Evolutionary conservation across 2,329 filamentous ascomycete species (phyloP).

Genomic region (Chalara sp.): DNA sequence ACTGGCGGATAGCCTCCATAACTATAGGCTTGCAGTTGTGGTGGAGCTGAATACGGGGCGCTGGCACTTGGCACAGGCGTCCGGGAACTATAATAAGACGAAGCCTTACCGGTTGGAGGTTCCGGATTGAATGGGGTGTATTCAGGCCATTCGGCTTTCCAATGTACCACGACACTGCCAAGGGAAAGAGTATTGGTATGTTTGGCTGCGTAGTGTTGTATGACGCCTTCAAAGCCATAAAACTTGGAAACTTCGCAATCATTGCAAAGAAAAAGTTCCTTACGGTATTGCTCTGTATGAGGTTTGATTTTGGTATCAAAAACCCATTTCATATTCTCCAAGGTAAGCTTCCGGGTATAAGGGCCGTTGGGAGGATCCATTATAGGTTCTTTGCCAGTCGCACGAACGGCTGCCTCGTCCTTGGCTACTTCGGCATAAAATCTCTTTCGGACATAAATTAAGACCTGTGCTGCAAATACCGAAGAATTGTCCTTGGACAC

Average conservation of each 20-base stretch:
- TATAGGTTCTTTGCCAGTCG: slow-evolving; percentile 37
- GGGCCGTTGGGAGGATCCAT: slow-evolving; percentile 45
- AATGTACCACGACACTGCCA: slow-evolving; percentile 68
- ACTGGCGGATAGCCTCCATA: slow-evolving; percentile 26
- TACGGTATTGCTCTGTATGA: slow-evolving; percentile 56
- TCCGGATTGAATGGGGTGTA: slow-evolving; percentile 64
- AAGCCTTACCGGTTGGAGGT: slow-evolving; percentile 32
- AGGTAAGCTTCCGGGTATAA: slow-evolving; percentile 55
- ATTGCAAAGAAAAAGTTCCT: slow-evolving; percentile 71
- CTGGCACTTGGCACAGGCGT: slow-evolving; percentile 25
- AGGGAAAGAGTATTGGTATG: slow-evolving; percentile 65
- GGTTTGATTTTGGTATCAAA: slow-evolving; percentile 72
- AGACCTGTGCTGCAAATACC: slow-evolving; percentile 64
- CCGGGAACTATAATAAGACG: slow-evolving; percentile 18
- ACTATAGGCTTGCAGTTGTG: slow-evolving; percentile 26
- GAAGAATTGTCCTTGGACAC: slow-evolving; percentile 57
- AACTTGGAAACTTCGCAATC: slow-evolving; percentile 61
- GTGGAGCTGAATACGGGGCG: slow-evolving; percentile 25
- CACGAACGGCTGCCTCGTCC: slow-evolving; percentile 40
- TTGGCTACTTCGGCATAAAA: slow-evolving; percentile 57
- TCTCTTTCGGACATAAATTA: slow-evolving; percentile 59
- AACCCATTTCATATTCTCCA: slow-evolving; percentile 84
- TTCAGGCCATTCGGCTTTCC: slow-evolving; percentile 76
- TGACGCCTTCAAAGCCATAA: slow-evolving; percentile 71
- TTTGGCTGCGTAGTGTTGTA: slow-evolving; percentile 80